A percentile compares a stretch with the other conserved stretches of the same genome.
Conservation (phyloP, 2,329 filamentous ascomycete species). For the Zymoseptoria crescenta region DNA sequence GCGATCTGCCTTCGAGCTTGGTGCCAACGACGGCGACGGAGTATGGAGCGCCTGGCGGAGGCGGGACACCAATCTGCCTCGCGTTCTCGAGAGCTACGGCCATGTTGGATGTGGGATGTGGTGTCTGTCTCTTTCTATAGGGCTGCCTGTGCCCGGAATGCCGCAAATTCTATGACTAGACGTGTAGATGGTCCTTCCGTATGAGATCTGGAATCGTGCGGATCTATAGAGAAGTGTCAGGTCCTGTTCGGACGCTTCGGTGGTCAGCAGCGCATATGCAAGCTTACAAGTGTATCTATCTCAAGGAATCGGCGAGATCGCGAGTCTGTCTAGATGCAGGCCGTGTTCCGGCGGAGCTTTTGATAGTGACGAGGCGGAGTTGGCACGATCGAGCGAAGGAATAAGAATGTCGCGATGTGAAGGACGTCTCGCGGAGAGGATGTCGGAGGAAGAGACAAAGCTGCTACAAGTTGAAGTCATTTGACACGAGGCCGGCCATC, state of each 20-base stretch:
- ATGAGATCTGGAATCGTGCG: not conserved
- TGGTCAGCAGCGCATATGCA: not conserved
- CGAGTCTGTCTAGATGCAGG: not conserved
- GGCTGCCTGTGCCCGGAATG: not conserved
- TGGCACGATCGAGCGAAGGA: not conserved
- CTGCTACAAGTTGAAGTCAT: not conserved
- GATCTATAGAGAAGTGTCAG: not conserved
- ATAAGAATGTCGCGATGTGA: not conserved
- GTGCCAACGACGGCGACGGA: slow-evolving; percentile 69
- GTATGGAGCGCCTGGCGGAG: slow-evolving; percentile 69
- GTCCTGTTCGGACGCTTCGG: not conserved
- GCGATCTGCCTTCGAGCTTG: slow-evolving; percentile 61
- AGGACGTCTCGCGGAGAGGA: not conserved
- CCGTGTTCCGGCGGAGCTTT: not conserved
- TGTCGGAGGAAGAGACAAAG: not conserved
- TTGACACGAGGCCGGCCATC: not conserved
- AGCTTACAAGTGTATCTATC: not conserved
- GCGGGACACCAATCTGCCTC: slow-evolving; percentile 50
- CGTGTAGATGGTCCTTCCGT: not conserved
- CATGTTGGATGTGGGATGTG: not conserved
- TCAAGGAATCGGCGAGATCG: not conserved
- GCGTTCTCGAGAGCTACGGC: slow-evolving; percentile 21
- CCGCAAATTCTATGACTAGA: not conserved
- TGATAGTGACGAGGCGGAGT: not conserved
- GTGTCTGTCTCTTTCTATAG: not conserved